A percentile compares a stretch with the other conserved stretches of the same genome.
Conservation (phyloP, 2,329 filamentous ascomycete genomes). For the Aspergillus piperis region DNA sequence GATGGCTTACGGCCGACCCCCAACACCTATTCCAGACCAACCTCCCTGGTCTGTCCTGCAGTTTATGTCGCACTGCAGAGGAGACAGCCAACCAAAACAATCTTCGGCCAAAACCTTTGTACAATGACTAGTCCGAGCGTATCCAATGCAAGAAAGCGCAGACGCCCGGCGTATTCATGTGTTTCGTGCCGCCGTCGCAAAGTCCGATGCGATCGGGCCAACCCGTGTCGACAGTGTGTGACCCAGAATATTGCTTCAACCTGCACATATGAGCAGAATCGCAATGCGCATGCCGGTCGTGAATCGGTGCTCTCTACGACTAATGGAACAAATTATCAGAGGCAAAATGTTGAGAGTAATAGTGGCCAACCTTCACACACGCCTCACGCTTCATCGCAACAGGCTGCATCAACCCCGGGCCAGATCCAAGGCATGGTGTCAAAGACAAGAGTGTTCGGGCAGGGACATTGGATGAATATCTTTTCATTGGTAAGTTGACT, state of each 20-base stretch:
- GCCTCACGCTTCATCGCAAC: not conserved
- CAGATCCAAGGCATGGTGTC: conserved; percentile 20
- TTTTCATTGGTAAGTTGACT: conserved; percentile 18
- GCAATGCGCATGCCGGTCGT: not conserved
- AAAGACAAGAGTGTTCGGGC: conserved; percentile 29
- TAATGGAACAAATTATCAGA: fast-evolving
- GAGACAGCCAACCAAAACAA: too few relatives aligned
- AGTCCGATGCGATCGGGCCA: not conserved
- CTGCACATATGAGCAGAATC: not conserved
- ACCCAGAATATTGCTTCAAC: not conserved
- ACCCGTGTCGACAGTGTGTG: not conserved
- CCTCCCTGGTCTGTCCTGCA: too few relatives aligned
- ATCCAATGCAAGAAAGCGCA: not conserved
- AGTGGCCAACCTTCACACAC: not conserved
- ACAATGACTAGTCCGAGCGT: not conserved
- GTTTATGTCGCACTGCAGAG: too few relatives aligned
- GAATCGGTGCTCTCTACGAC: not conserved
- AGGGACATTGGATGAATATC: conserved; percentile 29
- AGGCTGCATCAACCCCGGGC: not conserved
- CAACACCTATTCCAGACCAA: too few relatives aligned
- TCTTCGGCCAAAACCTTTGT: too few relatives aligned
- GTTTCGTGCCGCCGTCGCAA: not conserved
- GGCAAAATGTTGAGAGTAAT: not conserved
- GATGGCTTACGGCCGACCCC: too few relatives aligned
- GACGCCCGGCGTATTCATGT: not conserved